Evolutionary conservation across 2,329 filamentous ascomycete genomes (phyloP), one percentile per base, ranked within the genome.

Genomic region (Ascochyta lentis): DNA sequence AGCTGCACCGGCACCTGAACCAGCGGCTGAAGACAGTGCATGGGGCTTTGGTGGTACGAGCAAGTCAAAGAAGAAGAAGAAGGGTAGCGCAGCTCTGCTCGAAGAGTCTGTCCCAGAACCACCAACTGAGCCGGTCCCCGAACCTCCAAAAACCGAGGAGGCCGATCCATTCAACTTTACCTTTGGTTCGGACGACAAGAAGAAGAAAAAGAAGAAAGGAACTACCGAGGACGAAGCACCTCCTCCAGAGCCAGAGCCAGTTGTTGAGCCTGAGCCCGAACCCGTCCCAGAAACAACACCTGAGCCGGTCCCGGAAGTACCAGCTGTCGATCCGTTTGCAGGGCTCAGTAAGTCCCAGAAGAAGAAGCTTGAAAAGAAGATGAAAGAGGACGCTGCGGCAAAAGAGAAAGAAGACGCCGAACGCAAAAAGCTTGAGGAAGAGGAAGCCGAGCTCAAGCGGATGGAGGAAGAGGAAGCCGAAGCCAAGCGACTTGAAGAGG

Each of bases 61-160:
- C 49, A 79, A 80, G 61, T 72, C 76, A 48, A 81, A 80, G 63
- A 78, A 79, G 63, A 69, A 72, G 48, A 71, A 67, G 40, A 73
- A 73, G 58, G 72, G 70, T 44, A 68, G 66, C 9, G 59, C 58
- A 61, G 48, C 49, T 15, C 27, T 57, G 34, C 48, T 57, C 15
- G 54, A 53, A 6, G 54, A 49, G 4, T 52, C 48, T 38, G n/a
- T 49, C 12, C 67, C 73, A 15, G 68, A 69, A 38, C 67, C 67
- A 7, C 68, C 67, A 51, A 64, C 66, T 19, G 73, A 72, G 42
- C 68, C 57, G 15, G 27, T 46, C 29, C 24, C 65, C 3, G 57
- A 50, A 16, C 64, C 69, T 19, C 37, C 43, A 12, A 50, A 41
- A 64, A 60, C 49, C 12, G 70, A 71, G 51, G 70, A 73, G 35